Evolutionary conservation across 805 yeast species (phyloP), one percentile per base, ranked within the genome.

Genomic region (Wickerhamiella sorbophila): DNA sequence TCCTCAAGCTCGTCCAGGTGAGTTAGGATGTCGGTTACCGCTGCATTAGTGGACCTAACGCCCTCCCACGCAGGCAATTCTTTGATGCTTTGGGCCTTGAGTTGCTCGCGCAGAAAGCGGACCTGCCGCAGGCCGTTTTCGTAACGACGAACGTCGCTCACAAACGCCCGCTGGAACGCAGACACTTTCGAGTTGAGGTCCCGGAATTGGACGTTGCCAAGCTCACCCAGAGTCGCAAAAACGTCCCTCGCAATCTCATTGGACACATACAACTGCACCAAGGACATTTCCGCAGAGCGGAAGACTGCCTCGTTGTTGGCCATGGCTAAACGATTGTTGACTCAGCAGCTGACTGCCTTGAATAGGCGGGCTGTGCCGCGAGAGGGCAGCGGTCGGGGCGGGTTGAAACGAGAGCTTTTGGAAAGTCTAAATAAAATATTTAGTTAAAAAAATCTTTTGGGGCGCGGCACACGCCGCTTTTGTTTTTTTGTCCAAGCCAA

Each of bases 211-310:
- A 91, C 72, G 46, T 75, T 65, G 20, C 94, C 93, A 57, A 84
- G 66, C 50, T 83, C 85, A 4, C 98, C 99, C 31, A 91, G 66
- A 21, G 83, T 74, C 44, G 84, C 74, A n/a, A 86, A 79, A 31
- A 85, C 75, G 45, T 86, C 94, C 48, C 96, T 69, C 5, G 94
- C 75, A 35, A 82, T 78, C 62, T 91, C 99, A 21, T 83, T 77
- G 6, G 97, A 88, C 45, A 91, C 75, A 60, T 84, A 88, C 52
- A 91, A 69, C 66, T 91, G 95, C 41, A 88, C 81, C 53, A 87
- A 72, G 38, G 94, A 75, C 97, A 91, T 93, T 56, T 83, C 94
- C 79, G 97, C 97, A 44, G 97, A 87, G 70, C 64, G 60, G 58
- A 60, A 60, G 47, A 60, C 52, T 31, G 64, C 64, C 52, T 60